Base-by-base conservation (phyloP, 768 basidiomycete genomes). In the Podaxis sp. region DNA sequence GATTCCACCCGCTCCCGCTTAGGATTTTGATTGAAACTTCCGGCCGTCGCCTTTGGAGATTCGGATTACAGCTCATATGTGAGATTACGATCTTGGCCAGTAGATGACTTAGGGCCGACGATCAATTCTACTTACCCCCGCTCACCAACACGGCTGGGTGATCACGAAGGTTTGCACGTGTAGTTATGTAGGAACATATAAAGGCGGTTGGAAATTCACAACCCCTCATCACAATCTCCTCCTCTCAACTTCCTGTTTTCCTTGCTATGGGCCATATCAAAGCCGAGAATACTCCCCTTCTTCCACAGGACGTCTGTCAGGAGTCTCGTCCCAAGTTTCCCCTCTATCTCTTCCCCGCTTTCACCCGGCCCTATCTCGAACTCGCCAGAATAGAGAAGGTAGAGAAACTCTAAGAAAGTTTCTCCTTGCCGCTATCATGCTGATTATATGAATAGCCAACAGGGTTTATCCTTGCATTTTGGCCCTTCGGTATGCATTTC, bases 341-440 rank as follows among this genome's bases (percentile, higher is more conserved):
- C 46, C 73, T 80, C 28, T 69, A 67, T 17, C 60, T 77, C 13
- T 71, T 73, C 1, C 66, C 78, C 2, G 64, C 65, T 20, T 13
- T 60, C 17, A 50, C 74, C 15, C 71, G 76, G 22, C 79, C 82
- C 1, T 84, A 82, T 65, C 72, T 84, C 40, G 82, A 84, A 68
- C 71, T 84, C 22, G 80, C 82, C n/a, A 73, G 82, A 64, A 65
- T 84, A 11, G 81, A 82, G 60, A 84, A 82, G 75, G 82, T 78
- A 61, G 13, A 66, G 24, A n/a, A 10, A 49, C 54, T 53, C 36
- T 30, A n/a, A 17, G 51, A 56, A 33, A 44, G 49, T 58, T 37
- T 1, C 2, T 37, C n/a, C 1, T 13, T 20, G 41, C 7, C 26
- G 37, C 2, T 6, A 22, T 4, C 17, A 10, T 22, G 20, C 54